These are phyloP conservation scores for Aspergillus transmontanensis DNA, from an alignment of 2,329 filamentous ascomycete genomes.

Conservation along the genomic window DNA sequence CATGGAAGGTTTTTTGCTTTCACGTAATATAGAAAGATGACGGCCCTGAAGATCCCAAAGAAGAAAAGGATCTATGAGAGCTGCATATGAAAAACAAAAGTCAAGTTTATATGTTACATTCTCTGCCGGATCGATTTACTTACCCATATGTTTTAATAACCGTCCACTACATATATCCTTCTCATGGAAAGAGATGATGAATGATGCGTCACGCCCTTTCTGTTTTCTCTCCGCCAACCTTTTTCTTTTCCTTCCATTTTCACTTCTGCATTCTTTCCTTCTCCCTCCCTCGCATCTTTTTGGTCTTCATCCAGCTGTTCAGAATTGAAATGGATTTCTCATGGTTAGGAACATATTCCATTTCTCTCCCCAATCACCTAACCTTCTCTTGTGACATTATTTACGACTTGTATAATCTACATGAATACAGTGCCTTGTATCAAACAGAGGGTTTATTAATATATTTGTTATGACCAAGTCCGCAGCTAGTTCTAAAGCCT, in stretches of 20 bases:
- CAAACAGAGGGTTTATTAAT: background rate
- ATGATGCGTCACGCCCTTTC: constrained; percentile 9
- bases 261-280: background rate
- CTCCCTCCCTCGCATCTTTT: background rate
- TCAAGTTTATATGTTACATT: background rate
- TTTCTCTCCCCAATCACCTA: background rate
- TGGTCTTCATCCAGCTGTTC: background rate
- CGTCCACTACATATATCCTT: constrained; percentile 3
- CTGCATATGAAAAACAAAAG: background rate
- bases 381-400: background rate
- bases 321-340: background rate
- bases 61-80: constrained; percentile 1
- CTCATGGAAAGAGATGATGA: constrained; percentile 4
- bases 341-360: background rate
- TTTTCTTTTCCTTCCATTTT: background rate
- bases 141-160: constrained; percentile 3
- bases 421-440: background rate
- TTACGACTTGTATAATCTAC: background rate
- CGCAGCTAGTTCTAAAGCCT: background rate
- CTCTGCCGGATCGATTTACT: background rate
- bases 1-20: background rate
- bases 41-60: background rate
- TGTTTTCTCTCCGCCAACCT: background rate
- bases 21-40: background rate
- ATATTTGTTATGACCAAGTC: background rate